These are phyloP conservation scores for Fonsecaea nubica DNA, from an alignment of 2,329 filamentous ascomycete species.

Conservation along the genomic window DNA sequence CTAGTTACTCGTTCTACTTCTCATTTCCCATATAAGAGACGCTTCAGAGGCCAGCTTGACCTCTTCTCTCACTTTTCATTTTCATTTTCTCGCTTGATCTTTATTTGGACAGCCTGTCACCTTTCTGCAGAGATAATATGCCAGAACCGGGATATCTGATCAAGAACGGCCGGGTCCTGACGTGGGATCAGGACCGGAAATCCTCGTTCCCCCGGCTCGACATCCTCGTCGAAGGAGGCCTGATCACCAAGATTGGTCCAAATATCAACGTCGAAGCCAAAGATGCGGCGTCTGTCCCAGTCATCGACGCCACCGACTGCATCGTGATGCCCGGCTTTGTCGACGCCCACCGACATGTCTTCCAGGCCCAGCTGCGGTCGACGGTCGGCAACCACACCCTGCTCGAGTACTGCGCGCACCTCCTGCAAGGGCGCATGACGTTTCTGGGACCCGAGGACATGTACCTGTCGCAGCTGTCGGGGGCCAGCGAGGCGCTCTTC, in stretches of 20 bases:
- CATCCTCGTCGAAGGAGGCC: conserved; percentile 18
- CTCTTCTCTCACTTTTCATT: neutral
- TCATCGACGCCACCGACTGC: conserved; percentile 49
- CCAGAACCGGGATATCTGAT: conserved; percentile 2
- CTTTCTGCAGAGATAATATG: neutral
- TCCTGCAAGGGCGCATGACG: conserved; percentile 50
- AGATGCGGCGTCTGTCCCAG: conserved; percentile 30
- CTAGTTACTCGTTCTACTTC: too few relatives aligned
- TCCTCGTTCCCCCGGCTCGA: conserved; percentile 18
- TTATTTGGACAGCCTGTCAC: neutral
- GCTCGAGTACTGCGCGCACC: conserved; percentile 51
- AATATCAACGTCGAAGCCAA: neutral
- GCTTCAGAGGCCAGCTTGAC: too few relatives aligned
- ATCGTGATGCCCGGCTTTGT: conserved; percentile 44
- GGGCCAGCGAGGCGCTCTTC: conserved; percentile 23
- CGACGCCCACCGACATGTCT: conserved; percentile 49
- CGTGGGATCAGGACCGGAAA: neutral
- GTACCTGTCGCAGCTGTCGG: conserved; percentile 48
- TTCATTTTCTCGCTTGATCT: too few relatives aligned
- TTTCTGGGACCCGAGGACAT: conserved; percentile 49
- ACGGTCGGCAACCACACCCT: conserved; percentile 48
- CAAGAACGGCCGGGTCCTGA: conserved; percentile 9
- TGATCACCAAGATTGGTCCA: conserved; percentile 16
- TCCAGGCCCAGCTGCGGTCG: conserved; percentile 51
- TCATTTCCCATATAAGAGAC: neutral